Evolutionary conservation across 805 yeast species (phyloP), one percentile per base, ranked within the genome.

Genomic region (Brettanomyces bruxellensis): DNA sequence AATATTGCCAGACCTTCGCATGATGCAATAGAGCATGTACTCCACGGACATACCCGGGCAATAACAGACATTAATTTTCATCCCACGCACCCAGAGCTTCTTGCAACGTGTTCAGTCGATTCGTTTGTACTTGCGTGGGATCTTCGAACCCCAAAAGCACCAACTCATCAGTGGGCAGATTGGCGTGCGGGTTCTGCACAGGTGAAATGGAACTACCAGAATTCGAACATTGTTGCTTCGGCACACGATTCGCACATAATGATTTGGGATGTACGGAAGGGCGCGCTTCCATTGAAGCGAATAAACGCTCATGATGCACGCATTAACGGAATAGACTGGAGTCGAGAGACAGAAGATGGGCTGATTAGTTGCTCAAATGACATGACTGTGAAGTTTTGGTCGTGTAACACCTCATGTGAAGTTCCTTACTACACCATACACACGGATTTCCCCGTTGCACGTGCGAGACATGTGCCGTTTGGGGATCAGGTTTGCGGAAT

Each of bases 151-250:
- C 91, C 96, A 0, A 68, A 77, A 42, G 69, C 77, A 49, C 95
- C 97, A 0, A 81, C 78, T 3, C 73, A 75, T 48, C 73, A 80
- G 41, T 89, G 87, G 67, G 87, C 96, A n/a, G 96, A 91, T 59
- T 93, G 96, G 95, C 69, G 86, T 47, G 95, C 96, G 0, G 91
- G 95, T 2, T 95, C 97, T 3, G 78, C 95, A 0, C 98, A 91
- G 62, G 96, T 89, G 13, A 89, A 91, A 60, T 93, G 98, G 97
- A 87, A 84, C 60, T 79, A 79, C 52, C 70, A 72, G 40, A 82
- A 90, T 55, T 79, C 88, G 2, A 74, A 85, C 57, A 74, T 89
- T 30, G 58, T 93, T 25, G 96, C 97, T 0, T 81, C 93, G 1
- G 74, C 95, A 5, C 99, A 93, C 60, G 95, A 87, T 56, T 78